Percentiles rank a stretch among this genome's conserved stretches.
Evolutionary conservation across 2,329 filamentous ascomycete species (phyloP).

Genomic region (Allantophomopsis cytisporea): DNA sequence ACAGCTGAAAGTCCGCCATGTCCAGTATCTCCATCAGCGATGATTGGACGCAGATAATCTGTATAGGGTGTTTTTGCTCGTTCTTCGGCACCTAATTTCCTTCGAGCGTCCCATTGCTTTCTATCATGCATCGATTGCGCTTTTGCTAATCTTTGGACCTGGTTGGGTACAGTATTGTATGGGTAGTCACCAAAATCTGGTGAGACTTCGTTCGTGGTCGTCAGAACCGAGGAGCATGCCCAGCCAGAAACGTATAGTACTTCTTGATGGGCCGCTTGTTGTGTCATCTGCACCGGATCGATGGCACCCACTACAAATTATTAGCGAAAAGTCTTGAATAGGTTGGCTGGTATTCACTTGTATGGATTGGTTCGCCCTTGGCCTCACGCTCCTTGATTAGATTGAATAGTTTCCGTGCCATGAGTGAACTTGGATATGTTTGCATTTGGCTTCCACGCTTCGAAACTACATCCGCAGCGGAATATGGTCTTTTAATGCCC

Average conservation of each 20-base stretch:
- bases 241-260: constrained; percentile 93
- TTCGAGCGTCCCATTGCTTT: constrained; percentile 79
- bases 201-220: constrained; percentile 91
- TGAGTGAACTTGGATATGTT: constrained; percentile 81
- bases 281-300: constrained; percentile 98
- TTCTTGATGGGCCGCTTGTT: constrained; percentile 92
- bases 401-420: constrained; percentile 91
- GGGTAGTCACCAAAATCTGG: constrained; percentile 98
- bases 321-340: too few relatives aligned
- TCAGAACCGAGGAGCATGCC: constrained; percentile 91
- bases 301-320: constrained; percentile 70
- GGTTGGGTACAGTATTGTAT: constrained; percentile 97
- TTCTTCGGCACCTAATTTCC: constrained; percentile 63
- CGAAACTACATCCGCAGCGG: constrained; percentile 79
- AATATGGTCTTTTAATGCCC: constrained; percentile 86
- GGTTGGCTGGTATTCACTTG: background rate
- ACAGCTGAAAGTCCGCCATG: constrained; percentile 89
- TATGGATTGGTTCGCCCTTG: constrained; percentile 64
- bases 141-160: constrained; percentile 91
- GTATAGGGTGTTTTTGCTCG: constrained; percentile 66
- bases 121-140: constrained; percentile 95
- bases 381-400: constrained; percentile 66
- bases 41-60: constrained; percentile 88
- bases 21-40: constrained; percentile 92
- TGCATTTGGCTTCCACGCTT: constrained; percentile 84